Percentiles rank a stretch among this genome's conserved stretches.
Conservation (phyloP, 2,329 filamentous ascomycete species). For the Tolypocladium ovalisporum region DNA sequence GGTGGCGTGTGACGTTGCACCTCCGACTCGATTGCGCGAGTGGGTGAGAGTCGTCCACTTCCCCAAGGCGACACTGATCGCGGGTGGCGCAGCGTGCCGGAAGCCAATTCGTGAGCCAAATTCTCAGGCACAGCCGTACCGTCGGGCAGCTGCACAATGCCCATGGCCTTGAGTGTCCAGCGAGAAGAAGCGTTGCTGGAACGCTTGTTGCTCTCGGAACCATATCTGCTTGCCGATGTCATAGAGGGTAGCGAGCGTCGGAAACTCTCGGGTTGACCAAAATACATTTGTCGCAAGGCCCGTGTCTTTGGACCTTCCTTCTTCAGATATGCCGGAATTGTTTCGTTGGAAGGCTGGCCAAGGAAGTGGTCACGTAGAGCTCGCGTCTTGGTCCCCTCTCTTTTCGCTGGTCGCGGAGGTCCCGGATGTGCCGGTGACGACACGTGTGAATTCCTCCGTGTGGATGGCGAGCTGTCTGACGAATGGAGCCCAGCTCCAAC, state of each 20-base stretch:
- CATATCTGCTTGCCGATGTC: constrained; percentile 14
- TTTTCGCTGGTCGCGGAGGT: not conserved
- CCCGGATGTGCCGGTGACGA: constrained; percentile 5
- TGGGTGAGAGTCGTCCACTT: not conserved
- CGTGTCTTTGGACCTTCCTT: constrained; percentile 21
- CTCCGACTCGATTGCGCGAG: not conserved
- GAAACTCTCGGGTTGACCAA: constrained; percentile 20
- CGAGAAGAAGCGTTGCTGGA: constrained; percentile 29
- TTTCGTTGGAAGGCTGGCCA: not conserved
- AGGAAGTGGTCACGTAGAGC: constrained; percentile 16
- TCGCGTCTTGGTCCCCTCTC: constrained; percentile 14
- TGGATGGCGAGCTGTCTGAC: constrained; percentile 10
- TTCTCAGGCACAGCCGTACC: constrained; percentile 42
- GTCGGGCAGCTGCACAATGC: constrained; percentile 40
- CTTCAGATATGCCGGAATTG: constrained; percentile 3
- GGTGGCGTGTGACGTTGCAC: constrained; percentile 5
- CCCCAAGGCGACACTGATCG: not conserved
- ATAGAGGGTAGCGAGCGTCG: constrained; percentile 28
- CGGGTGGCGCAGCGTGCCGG: not conserved
- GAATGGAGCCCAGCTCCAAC: constrained; percentile 16
- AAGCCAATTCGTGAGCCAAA: constrained; percentile 31
- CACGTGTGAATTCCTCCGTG: constrained; percentile 5
- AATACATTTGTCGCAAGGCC: constrained; percentile 22
- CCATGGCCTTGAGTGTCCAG: constrained; percentile 38
- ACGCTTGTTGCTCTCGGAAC: constrained; percentile 14